These are phyloP conservation scores for Flaveria robusta DNA, from an alignment of 129 eudicot genomes.

Conservation along the genomic window DNA sequence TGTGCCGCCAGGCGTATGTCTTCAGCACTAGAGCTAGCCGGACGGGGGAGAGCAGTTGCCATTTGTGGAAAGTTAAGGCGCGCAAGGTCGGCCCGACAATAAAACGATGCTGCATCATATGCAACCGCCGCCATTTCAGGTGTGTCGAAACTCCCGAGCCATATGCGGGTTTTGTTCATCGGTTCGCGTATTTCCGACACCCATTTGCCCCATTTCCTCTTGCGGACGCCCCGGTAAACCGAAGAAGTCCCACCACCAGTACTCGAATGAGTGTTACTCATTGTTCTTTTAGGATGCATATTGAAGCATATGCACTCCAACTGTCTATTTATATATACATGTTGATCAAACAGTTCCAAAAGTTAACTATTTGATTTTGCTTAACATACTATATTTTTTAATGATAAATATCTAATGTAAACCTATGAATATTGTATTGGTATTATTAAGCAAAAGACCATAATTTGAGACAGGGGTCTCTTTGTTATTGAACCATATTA, in stretches of 20 bases:
- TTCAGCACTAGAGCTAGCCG: conserved; percentile 43
- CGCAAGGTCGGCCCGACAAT: conserved; percentile 41
- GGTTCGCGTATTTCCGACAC: conserved; percentile 64
- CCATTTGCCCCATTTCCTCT: conserved; percentile 66
- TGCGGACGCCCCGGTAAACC: conserved; percentile 51
- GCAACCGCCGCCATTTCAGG: conserved; percentile 62
- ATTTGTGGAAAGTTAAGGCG: conserved; percentile 52
- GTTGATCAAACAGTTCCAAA: conserved; percentile 18
- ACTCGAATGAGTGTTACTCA: conserved; percentile 20
- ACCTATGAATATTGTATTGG: neutral
- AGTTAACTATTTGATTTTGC: neutral
- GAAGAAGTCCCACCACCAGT: conserved; percentile 42
- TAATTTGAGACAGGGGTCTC: neutral
- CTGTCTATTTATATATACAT: conserved; percentile 35
- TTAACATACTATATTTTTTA: neutral
- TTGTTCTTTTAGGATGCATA: too few species aligned
- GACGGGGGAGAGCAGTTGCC: conserved; percentile 41
- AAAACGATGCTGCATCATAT: conserved; percentile 45
- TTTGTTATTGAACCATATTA: conserved; percentile 11
- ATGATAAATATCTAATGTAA: neutral
- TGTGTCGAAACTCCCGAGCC: conserved; percentile 66
- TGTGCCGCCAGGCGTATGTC: conserved; percentile 60
- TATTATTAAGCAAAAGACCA: neutral
- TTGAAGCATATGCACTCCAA: conserved; percentile 3
- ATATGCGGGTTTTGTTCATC: conserved; percentile 46